Evolutionary conservation across 371 early-diverging fungal species (phyloP), one percentile per base, ranked within the genome.

Genomic region (Saksenaea oblongispora): DNA sequence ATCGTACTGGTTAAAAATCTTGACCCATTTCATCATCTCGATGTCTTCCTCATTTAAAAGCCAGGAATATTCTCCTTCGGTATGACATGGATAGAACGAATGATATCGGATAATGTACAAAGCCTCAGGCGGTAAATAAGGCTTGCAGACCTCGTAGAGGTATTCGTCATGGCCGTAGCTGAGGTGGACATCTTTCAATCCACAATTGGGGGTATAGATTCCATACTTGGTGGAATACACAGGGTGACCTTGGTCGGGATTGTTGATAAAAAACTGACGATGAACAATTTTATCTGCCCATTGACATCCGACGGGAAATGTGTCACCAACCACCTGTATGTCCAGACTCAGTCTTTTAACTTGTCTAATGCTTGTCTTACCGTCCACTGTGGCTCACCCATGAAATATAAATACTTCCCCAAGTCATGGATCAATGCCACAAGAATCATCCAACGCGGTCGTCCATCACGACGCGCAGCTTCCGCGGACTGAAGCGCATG

Each of bases 121-220:
- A 0, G 83, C 86, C 54, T 86, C 80, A 9, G 47, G 41, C 0
- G 88, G 87, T 2, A 87, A 53, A 60, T 82, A 79, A 14, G 72
- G 55, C 64, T 86, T 80, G 60, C 74, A 68, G 3, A 87, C 85
- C 9, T 79, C 73, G 47, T 81, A 84, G 14, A 87, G 36, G 42
- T 87, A 87, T 47, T 87, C 87, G 39, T 87, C 88, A 61, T 87
- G 86, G 13, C 88, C 88, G 56, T 72, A 87, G 34, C 78, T 74
- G 64, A 87, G 63, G 53, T 83, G 74, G 1, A 87, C 71, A 2
- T 80, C 65, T 9, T 76, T 73, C 0, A 87, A 62, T 5, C 88
- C 88, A 66, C 85, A 84, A 24, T 81, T 64, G 15, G 82, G 75
- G 13, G 56, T 26, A 53, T 87, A 87, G 22, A 87, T 80, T n/a